Conservation (phyloP, 176 grass and related monocot genomes). For the Cocos nucifera region DNA sequence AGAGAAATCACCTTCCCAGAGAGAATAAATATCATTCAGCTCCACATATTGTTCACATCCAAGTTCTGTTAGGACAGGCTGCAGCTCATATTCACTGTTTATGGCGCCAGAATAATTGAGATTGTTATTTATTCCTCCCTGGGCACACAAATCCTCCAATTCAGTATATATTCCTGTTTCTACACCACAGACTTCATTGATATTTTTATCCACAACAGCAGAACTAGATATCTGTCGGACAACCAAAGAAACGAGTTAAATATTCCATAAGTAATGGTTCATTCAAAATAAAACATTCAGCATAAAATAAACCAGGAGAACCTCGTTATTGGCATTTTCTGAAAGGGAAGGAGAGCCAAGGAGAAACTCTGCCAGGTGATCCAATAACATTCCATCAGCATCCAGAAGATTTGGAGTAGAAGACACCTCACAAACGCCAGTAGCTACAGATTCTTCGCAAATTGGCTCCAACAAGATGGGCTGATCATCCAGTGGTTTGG, state of each 20-base stretch:
- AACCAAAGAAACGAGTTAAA: slow-evolving; percentile 8
- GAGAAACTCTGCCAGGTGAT: slow-evolving; percentile 45
- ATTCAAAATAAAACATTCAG: not conserved
- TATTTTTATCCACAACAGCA: slow-evolving; percentile 15
- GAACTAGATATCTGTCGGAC: slow-evolving; percentile 30
- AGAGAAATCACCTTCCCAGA: not conserved
- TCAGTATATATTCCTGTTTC: slow-evolving; percentile 32
- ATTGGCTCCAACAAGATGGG: slow-evolving; percentile 3
- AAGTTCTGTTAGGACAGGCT: slow-evolving; percentile 23
- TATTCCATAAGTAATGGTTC: not conserved
- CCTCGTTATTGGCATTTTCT: not conserved
- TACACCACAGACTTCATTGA: slow-evolving; percentile 9
- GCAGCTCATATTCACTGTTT: not conserved
- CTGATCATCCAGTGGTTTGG: slow-evolving; percentile 17
- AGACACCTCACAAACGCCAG: slow-evolving; percentile 17
- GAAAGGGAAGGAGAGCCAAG: slow-evolving; percentile 15
- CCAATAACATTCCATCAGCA: slow-evolving; percentile 32
- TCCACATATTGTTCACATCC: slow-evolving; percentile 34
- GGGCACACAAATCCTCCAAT: slow-evolving; percentile 11
- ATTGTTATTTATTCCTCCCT: not conserved
- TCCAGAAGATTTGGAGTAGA: slow-evolving; percentile 10
- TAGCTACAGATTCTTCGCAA: slow-evolving; percentile 17
- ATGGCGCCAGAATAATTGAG: slow-evolving; percentile 2
- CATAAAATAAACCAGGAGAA: not conserved
- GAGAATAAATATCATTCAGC: slow-evolving; percentile 44